Conservation (phyloP, 1,284 basidiomycete genomes). For the Tilletia indica region DNA sequence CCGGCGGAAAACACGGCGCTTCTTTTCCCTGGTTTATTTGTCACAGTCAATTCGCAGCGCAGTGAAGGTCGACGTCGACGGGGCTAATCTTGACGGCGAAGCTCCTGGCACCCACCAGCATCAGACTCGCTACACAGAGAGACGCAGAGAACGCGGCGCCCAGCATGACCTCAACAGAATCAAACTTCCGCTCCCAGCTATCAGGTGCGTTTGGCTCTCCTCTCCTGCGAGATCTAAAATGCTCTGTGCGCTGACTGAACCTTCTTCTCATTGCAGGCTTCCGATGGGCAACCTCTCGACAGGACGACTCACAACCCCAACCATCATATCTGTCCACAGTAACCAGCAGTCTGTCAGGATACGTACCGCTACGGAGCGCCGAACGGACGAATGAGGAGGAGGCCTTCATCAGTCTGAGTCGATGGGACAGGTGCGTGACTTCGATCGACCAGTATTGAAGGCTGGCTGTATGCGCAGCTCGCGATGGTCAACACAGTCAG, state of each 20-base stretch:
- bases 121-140: too few species aligned
- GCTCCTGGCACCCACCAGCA: too few species aligned
- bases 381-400: conserved; percentile 91
- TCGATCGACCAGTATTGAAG: background rate
- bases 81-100: background rate
- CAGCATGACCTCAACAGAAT: conserved; percentile 29
- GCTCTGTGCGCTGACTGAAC: background rate
- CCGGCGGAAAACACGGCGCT: too few species aligned
- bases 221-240: background rate
- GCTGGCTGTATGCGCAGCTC: background rate
- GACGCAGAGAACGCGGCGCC: too few species aligned
- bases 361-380: conserved; percentile 80
- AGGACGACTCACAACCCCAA: conserved; percentile 34
- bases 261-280: conserved; percentile 29
- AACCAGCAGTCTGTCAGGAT: conserved; percentile 66
- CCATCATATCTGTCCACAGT: conserved; percentile 34
- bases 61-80: background rate
- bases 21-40: too few species aligned
- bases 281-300: conserved; percentile 45
- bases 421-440: conserved; percentile 51
- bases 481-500: too few species aligned
- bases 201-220: conserved; percentile 6
- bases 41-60: background rate
- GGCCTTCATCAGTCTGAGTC: conserved; percentile 66
- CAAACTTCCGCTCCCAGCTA: conserved; percentile 41